A percentile compares a stretch with the other conserved stretches of the same genome.
These are phyloP conservation scores for Candida fluviatilis DNA, from an alignment of 805 yeast species.

Conservation along the genomic window DNA sequence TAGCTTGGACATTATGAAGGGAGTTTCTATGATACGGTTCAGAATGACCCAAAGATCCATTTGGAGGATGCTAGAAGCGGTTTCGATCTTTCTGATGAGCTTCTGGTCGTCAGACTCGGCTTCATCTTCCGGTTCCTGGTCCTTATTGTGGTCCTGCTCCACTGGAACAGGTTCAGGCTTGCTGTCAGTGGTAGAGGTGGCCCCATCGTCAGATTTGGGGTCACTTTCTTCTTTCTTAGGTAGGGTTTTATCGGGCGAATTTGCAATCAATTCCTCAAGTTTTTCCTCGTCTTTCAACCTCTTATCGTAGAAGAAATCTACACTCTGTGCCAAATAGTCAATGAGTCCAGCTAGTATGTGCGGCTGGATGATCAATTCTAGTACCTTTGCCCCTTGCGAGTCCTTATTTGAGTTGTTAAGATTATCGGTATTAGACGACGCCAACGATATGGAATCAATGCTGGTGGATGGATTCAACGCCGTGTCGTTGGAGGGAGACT, in stretches of 20 bases:
- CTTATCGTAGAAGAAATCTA: conserved; percentile 38
- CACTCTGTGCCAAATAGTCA: conserved; percentile 55
- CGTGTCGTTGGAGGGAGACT: conserved; percentile 14
- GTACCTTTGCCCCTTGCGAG: conserved; percentile 47
- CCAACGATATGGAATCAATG: conserved; percentile 29
- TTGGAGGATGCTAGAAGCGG: conserved; percentile 37
- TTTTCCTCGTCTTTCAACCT: conserved; percentile 19
- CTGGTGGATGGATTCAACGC: conserved; percentile 8
- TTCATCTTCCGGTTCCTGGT: conserved; percentile 8
- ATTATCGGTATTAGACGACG: conserved; percentile 30
- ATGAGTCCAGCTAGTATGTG: conserved; percentile 66
- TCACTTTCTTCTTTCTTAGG: background rate
- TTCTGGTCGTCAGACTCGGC: conserved; percentile 29
- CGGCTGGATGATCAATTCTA: conserved; percentile 78
- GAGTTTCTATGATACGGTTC: conserved; percentile 40
- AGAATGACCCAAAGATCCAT: conserved; percentile 40
- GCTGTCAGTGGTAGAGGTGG: background rate
- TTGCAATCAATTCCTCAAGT: conserved; percentile 14
- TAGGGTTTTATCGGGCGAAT: conserved; percentile 3
- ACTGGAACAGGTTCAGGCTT: background rate
- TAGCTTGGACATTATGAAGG: conserved; percentile 34
- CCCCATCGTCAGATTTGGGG: background rate
- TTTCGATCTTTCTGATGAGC: conserved; percentile 34
- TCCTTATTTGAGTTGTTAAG: conserved; percentile 23
- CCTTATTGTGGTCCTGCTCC: background rate